phyloP scores from a whole-genome alignment of 306 rosid species.

The Datisca glomerata region DNA sequence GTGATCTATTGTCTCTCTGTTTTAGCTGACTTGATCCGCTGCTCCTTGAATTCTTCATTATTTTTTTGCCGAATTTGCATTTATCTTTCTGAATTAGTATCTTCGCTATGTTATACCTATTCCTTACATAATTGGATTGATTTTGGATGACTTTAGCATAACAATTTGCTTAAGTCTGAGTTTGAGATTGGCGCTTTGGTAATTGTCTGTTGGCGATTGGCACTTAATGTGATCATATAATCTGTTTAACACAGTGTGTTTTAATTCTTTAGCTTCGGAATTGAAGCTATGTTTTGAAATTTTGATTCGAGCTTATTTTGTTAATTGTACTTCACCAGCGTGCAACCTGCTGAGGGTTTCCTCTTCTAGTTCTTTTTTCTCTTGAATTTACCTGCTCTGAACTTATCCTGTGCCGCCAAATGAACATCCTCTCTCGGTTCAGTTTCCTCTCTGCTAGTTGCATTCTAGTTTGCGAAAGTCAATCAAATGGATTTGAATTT shows the following conservation, averaged over 20 bases:
- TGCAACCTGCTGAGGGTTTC: background rate
- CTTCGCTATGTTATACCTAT: background rate
- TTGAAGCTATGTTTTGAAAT: background rate
- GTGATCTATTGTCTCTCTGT: constrained; percentile 12
- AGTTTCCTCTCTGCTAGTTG: background rate
- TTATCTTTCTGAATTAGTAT: constrained; percentile 1
- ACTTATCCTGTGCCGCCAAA: too few species aligned
- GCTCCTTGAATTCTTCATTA: background rate
- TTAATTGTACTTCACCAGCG: background rate
- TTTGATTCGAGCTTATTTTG: background rate
- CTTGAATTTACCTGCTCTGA: background rate
- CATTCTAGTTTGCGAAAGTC: background rate
- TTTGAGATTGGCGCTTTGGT: too few species aligned
- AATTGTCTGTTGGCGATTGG: too few species aligned
- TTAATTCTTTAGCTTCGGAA: too few species aligned
- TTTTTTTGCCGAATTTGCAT: background rate
- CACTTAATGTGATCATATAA: too few species aligned
- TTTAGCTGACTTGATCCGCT: background rate
- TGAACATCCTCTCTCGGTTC: too few species aligned
- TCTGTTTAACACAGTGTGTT: too few species aligned
- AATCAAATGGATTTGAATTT: background rate
- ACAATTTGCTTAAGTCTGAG: background rate
- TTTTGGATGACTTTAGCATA: background rate
- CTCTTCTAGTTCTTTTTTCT: background rate
- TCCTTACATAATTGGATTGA: background rate